A percentile compares a stretch with the other conserved stretches of the same genome.
phyloP scores from a whole-genome alignment of 2,329 filamentous ascomycete genomes.

The Pyrenochaeta sp. region DNA sequence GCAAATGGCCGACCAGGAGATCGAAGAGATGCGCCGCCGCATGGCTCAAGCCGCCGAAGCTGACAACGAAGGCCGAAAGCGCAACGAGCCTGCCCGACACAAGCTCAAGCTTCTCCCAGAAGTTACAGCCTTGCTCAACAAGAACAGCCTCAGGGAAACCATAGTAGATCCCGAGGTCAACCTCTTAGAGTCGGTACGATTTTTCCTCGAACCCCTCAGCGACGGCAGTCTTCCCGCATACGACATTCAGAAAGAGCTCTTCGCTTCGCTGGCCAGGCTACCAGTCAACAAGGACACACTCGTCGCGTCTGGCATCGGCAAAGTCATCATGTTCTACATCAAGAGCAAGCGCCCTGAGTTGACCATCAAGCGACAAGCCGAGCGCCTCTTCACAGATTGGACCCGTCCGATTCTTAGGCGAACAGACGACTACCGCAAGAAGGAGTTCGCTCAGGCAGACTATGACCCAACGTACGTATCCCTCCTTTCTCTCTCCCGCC shows the following conservation, averaged over 20 bases:
- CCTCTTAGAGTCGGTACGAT: conserved; percentile 91
- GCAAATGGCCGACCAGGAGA: conserved; percentile 86
- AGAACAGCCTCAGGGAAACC: conserved; percentile 83
- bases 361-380: conserved; percentile 90
- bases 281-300: conserved; percentile 92
- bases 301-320: conserved; percentile 91
- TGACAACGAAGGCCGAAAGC: conserved; percentile 82
- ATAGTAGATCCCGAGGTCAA: conserved; percentile 95
- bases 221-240: conserved; percentile 95
- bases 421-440: conserved; percentile 95
- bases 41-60: conserved; percentile 92
- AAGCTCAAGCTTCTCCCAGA: conserved; percentile 95
- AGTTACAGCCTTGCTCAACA: conserved; percentile 86
- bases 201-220: conserved; percentile 94
- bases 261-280: conserved; percentile 78
- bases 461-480: conserved; percentile 65
- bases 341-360: conserved; percentile 90
- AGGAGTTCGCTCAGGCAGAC: conserved; percentile 67
- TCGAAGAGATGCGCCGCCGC: conserved; percentile 83
- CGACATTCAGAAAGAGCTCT: conserved; percentile 95
- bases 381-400: conserved; percentile 94
- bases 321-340: conserved; percentile 96
- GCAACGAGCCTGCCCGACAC: conserved; percentile 82
- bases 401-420: conserved; percentile 92
- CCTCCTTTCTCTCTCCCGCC: conserved; percentile 1